These are phyloP conservation scores for Pueraria montana DNA, from an alignment of 306 rosid genomes.

Conservation along the genomic window DNA sequence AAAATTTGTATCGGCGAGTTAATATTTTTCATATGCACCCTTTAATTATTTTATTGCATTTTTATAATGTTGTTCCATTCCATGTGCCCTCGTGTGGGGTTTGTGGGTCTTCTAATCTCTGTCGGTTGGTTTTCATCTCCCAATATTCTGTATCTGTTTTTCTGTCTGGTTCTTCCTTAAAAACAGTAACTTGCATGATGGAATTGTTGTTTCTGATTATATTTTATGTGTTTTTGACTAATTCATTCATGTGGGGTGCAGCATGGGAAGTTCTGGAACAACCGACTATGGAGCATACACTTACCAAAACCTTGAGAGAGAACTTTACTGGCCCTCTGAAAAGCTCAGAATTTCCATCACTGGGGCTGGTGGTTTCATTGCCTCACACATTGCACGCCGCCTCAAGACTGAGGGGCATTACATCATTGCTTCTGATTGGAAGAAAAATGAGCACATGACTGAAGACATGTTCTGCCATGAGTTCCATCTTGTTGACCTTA, in stretches of 20 bases:
- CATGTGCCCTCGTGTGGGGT: conserved; percentile 24
- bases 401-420: conserved; percentile 95
- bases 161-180: conserved; percentile 30
- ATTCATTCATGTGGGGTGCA: conserved; percentile 49
- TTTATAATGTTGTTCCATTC: conserved; percentile 23
- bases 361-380: conserved; percentile 97
- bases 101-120: conserved; percentile 23
- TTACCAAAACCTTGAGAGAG: conserved; percentile 84
- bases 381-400: conserved; percentile 97
- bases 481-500: conserved; percentile 93
- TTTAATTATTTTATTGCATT: conserved; percentile 18
- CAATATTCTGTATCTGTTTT: neutral
- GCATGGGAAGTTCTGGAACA: conserved; percentile 84
- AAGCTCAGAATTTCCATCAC: conserved; percentile 92
- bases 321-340: conserved; percentile 91
- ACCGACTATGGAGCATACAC: conserved; percentile 80
- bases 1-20: neutral
- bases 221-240: conserved; percentile 13
- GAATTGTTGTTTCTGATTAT: neutral
- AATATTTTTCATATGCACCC: neutral
- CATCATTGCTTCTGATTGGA: conserved; percentile 98
- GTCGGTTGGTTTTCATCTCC: conserved; percentile 27
- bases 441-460: conserved; percentile 97
- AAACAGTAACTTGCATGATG: conserved; percentile 18
- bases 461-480: conserved; percentile 98